Conservation (phyloP, 2,329 filamentous ascomycete genomes). For the Fusarium mexicanum region DNA sequence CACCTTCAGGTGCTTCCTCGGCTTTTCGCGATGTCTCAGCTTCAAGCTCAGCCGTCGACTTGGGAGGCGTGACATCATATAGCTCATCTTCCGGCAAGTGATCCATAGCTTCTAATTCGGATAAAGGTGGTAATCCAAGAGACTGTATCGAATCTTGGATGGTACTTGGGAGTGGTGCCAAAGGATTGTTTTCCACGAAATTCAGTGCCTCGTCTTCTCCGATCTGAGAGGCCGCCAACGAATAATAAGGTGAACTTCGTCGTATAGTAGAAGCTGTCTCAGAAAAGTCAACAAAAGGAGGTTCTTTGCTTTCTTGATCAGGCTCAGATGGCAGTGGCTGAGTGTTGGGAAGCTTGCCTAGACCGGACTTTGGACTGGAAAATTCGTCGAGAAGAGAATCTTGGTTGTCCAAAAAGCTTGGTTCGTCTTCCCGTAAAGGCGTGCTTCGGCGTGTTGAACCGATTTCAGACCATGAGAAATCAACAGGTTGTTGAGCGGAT, state of each 20-base stretch:
- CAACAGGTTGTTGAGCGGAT: background rate
- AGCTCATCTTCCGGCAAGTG: constrained; percentile 44
- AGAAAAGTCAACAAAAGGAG: constrained; percentile 44
- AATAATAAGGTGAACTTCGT: constrained; percentile 46
- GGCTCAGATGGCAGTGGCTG: constrained; percentile 38
- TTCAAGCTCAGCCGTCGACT: background rate
- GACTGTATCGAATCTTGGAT: constrained; percentile 1
- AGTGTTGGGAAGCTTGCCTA: constrained; percentile 45
- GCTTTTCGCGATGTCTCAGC: background rate
- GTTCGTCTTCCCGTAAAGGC: constrained; percentile 29
- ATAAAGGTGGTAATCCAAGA: background rate
- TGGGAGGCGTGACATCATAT: constrained; percentile 42
- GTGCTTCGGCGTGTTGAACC: constrained; percentile 45
- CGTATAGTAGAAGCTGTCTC: constrained; percentile 49
- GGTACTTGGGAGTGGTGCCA: background rate
- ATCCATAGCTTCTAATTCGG: background rate
- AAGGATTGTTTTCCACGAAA: constrained; percentile 15
- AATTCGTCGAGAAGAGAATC: constrained; percentile 34
- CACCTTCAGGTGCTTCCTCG: background rate
- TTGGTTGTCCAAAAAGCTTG: constrained; percentile 39
- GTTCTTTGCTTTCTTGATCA: background rate
- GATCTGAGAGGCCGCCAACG: background rate
- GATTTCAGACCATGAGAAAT: constrained; percentile 46
- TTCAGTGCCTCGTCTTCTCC: constrained; percentile 28
- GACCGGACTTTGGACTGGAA: constrained; percentile 42